Percentiles rank a stretch among this genome's conserved stretches.
These are phyloP conservation scores for Aspergillus sp. DNA, from an alignment of 2,329 filamentous ascomycete genomes.

Conservation along the genomic window DNA sequence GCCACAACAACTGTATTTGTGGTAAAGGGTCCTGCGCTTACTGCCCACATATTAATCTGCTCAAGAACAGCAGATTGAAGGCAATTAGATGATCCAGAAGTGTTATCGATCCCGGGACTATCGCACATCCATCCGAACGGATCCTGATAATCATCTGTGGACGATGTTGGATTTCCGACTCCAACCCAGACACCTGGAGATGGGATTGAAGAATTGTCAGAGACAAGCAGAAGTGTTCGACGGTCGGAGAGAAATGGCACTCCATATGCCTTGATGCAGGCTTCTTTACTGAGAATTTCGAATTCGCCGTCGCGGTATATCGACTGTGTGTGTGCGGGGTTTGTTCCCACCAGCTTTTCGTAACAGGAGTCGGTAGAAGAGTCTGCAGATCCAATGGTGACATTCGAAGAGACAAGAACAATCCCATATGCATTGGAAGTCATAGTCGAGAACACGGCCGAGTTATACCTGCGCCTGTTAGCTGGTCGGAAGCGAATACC, in stretches of 20 bases:
- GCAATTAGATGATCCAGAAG: too few relatives aligned
- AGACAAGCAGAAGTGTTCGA: neutral
- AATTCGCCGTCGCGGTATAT: neutral
- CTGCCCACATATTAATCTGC: too few relatives aligned
- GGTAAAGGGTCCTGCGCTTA: too few relatives aligned
- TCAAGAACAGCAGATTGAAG: too few relatives aligned
- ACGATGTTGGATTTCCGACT: neutral
- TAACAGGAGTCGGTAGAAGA: neutral
- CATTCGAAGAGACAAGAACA: neutral
- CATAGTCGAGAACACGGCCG: constrained; percentile 1
- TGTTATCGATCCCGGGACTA: too few relatives aligned
- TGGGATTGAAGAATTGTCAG: neutral
- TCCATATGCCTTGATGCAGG: neutral
- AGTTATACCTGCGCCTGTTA: constrained; percentile 3
- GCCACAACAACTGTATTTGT: too few relatives aligned
- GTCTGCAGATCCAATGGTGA: neutral
- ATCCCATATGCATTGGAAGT: constrained; percentile 1
- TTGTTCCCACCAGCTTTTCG: too few relatives aligned
- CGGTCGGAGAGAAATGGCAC: neutral
- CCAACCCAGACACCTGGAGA: neutral
- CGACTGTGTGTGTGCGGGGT: too few relatives aligned
- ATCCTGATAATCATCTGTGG: neutral
- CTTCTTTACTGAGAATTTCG: neutral
- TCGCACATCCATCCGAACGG: neutral
- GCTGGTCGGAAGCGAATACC: neutral